Conservation (phyloP, 2,329 filamentous ascomycete genomes). For the Pseudocercospora fijiensis region DNA sequence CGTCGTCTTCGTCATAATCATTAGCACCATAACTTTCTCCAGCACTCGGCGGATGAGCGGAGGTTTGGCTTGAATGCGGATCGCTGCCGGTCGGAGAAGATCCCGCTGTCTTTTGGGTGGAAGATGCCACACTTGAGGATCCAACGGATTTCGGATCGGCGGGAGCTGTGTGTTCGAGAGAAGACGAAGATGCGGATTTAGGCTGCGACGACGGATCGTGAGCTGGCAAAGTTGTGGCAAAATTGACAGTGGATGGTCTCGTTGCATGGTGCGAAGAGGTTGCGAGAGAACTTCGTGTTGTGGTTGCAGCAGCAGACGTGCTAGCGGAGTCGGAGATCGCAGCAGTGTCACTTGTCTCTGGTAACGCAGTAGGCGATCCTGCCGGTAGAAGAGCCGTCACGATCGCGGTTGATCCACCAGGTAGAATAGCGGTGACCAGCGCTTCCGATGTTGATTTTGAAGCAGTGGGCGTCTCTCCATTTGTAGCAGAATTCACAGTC, state of each 20-base stretch:
- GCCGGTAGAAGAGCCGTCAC: not conserved
- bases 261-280: too few species aligned
- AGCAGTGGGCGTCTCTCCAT: not conserved
- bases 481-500: not conserved
- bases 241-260: too few species aligned
- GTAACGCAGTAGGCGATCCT: not conserved
- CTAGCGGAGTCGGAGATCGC: not conserved
- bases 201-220: too few species aligned
- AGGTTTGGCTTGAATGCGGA: not conserved
- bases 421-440: not conserved
- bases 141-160: too few species aligned
- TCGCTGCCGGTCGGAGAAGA: not conserved
- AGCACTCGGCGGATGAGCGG: not conserved
- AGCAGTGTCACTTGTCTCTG: not conserved
- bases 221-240: too few species aligned
- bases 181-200: too few species aligned
- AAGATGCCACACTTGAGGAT: not conserved
- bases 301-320: too few species aligned
- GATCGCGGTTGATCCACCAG: not conserved
- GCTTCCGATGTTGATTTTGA: not conserved
- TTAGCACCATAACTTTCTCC: too few species aligned
- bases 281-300: too few species aligned
- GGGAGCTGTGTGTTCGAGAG: not conserved
- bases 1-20: not conserved
- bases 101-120: not conserved